Base-by-base conservation (phyloP, 208 protist genomes). In the Naegleria fowleri region DNA sequence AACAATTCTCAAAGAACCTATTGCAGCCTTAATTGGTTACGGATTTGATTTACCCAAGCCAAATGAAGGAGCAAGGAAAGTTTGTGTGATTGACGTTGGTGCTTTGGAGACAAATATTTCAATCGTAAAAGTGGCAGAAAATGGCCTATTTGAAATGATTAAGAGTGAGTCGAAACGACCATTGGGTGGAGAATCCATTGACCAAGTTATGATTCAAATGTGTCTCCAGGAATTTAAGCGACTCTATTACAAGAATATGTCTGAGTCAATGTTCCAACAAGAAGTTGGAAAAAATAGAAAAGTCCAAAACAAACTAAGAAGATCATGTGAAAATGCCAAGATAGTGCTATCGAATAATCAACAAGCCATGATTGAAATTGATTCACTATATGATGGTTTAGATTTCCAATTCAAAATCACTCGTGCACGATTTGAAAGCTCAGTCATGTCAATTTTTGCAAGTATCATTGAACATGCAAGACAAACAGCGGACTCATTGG, bases 81-180 rank as follows among this genome's bases (percentile, higher is more conserved):
- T 98, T 58, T 93, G 97, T 9, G 94, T 98, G 86, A 98, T 96
- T 91, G 97, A 98, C 92, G 87, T 98, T 16, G 97, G 97, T 52
- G 97, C 97, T 39, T 97, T 96, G 51, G 97, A 95, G n/a, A 96
- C 97, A 83, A 95, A 97, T 96, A 97, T 98, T 25, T 98, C 96
- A 40, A 91, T 98, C 85, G 95, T 99, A 22, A 95, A 94, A 85
- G 67, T 79, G 0, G 97, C 98, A 91, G 97, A 98, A n/a, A 95
- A 97, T 67, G 96, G 96, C 90, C 96, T 98, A 92, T 98, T 98
- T 92, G 96, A 98, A 94, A 98, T 99, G 55, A 96, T 98, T 86
- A 96, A 98, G 52, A 99, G 98, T 51, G 97, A 96, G 85, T 98
- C 98, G 83, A 98, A 99, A 95, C 99, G 98, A n/a, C 98, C 99